phyloP scores from a whole-genome alignment of 2,329 filamentous ascomycete species.

The Pyrenochaeta sp. region DNA sequence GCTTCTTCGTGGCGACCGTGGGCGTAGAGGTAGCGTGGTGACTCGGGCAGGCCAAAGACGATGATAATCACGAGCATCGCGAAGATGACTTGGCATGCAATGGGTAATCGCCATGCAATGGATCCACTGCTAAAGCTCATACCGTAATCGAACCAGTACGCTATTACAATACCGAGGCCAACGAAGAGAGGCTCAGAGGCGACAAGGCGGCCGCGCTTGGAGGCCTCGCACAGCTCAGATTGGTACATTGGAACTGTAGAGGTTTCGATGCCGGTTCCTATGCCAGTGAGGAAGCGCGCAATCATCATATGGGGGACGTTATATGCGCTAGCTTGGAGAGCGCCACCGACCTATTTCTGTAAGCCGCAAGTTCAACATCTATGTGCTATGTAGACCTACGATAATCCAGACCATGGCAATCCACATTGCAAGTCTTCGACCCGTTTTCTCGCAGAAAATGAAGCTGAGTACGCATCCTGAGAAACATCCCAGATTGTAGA shows the following conservation, averaged over 20 bases:
- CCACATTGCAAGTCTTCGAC: constrained; percentile 51
- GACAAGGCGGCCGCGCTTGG: constrained; percentile 67
- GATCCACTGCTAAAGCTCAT: constrained; percentile 53
- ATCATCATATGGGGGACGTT: constrained; percentile 57
- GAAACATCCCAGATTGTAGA: constrained; percentile 53
- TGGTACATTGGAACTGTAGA: constrained; percentile 63
- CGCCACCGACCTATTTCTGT: constrained; percentile 42
- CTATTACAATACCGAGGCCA: constrained; percentile 56
- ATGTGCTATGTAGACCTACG: constrained; percentile 10
- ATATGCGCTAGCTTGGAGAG: constrained; percentile 48
- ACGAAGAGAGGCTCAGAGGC: constrained; percentile 64
- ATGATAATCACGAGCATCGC: constrained; percentile 53
- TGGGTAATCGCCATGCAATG: constrained; percentile 58
- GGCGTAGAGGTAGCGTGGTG: constrained; percentile 36
- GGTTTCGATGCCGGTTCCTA: constrained; percentile 64
- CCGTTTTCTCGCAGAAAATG: constrained; percentile 48
- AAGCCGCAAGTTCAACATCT: not conserved
- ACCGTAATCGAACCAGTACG: constrained; percentile 54
- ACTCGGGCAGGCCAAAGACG: constrained; percentile 48
- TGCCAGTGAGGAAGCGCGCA: constrained; percentile 60
- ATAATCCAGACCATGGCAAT: constrained; percentile 55
- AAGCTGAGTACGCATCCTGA: constrained; percentile 51
- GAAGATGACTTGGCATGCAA: constrained; percentile 57
- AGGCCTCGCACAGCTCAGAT: constrained; percentile 61
- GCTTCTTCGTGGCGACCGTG: constrained; percentile 56